phyloP scores from a whole-genome alignment of 73 alveolate species.

The Blepharisma japonicum region DNA sequence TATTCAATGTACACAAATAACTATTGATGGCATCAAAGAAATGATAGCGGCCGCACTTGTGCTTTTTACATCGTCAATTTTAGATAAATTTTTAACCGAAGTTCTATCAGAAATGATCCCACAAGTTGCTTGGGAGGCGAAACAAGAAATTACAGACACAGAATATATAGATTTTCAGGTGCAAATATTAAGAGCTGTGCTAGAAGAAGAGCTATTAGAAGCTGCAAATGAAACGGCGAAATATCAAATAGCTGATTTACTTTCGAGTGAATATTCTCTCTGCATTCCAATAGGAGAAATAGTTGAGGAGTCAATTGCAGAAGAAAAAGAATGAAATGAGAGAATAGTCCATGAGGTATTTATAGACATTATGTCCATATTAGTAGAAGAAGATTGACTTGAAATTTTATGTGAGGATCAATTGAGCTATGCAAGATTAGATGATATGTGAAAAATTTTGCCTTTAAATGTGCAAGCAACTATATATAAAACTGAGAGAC shows the following conservation, averaged over 20 bases:
- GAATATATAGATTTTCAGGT: not conserved
- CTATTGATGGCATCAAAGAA: not conserved
- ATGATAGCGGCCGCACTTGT: not conserved
- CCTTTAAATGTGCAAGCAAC: slow-evolving; percentile 1
- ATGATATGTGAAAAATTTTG: slow-evolving; percentile 3
- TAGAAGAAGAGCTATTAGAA: not conserved
- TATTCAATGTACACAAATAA: too few relatives aligned
- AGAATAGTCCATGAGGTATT: not conserved
- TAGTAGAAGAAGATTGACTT: slow-evolving; percentile 15
- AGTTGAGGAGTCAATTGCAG: not conserved
- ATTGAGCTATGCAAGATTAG: not conserved
- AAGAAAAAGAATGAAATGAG: not conserved
- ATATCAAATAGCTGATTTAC: not conserved
- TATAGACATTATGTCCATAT: not conserved
- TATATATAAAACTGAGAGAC: not conserved
- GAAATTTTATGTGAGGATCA: slow-evolving; percentile 9
- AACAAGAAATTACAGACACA: not conserved
- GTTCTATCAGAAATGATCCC: not conserved
- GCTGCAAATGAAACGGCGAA: not conserved
- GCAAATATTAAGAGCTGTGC: not conserved
- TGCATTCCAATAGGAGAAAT: not conserved
- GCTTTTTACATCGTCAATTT: not conserved
- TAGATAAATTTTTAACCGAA: not conserved
- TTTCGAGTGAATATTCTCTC: not conserved
- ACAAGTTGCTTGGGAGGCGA: not conserved